These are phyloP conservation scores for Colletotrichum truncatum DNA, from an alignment of 2,329 filamentous ascomycete genomes.

Conservation along the genomic window DNA sequence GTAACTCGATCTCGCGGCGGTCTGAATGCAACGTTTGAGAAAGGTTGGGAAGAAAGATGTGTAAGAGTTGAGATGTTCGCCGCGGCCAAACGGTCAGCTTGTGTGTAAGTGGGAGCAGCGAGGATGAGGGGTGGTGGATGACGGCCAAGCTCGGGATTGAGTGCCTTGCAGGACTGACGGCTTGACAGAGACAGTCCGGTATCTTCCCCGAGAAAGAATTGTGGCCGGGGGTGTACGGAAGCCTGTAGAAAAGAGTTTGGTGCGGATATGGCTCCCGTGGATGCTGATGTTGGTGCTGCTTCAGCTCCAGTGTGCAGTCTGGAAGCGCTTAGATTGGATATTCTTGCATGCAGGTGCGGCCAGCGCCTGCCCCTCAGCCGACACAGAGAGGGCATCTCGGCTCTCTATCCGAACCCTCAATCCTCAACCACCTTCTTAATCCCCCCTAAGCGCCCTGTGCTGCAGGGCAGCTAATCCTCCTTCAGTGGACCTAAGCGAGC, in stretches of 20 bases:
- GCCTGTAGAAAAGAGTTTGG: background rate
- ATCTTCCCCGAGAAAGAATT: constrained; percentile 15
- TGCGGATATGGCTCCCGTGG: background rate
- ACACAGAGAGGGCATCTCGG: constrained; percentile 10
- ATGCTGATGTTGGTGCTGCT: background rate
- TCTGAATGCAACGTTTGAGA: constrained; percentile 1
- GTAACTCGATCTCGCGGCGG: constrained; percentile 13
- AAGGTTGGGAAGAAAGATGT: background rate
- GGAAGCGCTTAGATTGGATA: background rate
- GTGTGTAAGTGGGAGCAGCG: constrained; percentile 25
- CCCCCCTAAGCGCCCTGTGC: background rate
- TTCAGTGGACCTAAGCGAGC: constrained; percentile 14
- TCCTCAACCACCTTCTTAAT: background rate
- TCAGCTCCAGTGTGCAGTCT: background rate
- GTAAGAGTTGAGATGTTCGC: constrained; percentile 1
- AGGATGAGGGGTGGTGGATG: constrained; percentile 22
- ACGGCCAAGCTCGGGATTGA: constrained; percentile 16
- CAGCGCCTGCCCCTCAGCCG: constrained; percentile 3
- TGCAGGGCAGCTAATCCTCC: background rate
- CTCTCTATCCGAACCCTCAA: background rate
- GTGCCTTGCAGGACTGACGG: constrained; percentile 21
- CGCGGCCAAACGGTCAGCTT: constrained; percentile 8
- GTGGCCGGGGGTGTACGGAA: background rate
- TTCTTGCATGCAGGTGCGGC: background rate
- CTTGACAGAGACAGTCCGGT: constrained; percentile 19